Conservation (phyloP, 1,139 yeast species). For the Suhomyces chickasaworum region DNA sequence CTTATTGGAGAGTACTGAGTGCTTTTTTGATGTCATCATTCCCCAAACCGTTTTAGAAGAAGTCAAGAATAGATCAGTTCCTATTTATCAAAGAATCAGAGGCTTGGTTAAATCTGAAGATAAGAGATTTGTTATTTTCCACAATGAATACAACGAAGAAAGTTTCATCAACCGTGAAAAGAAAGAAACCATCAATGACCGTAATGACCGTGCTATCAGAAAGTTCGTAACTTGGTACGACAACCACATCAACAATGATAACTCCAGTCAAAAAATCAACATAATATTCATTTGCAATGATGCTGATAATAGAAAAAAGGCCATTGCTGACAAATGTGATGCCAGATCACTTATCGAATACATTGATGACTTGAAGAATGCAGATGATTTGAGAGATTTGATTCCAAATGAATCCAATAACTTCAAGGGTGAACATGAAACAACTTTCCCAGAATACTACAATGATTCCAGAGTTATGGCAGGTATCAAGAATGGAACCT, state of each 20-base stretch:
- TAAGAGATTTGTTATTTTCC: slow-evolving; percentile 87
- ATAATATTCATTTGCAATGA: slow-evolving; percentile 80
- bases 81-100: slow-evolving; percentile 83
- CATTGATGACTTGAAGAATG: slow-evolving; percentile 69
- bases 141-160: slow-evolving; percentile 81
- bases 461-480: slow-evolving; percentile 83
- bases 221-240: slow-evolving; percentile 72
- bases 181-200: slow-evolving; percentile 81
- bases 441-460: slow-evolving; percentile 75
- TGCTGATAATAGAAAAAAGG: slow-evolving; percentile 61
- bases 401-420: slow-evolving; percentile 58
- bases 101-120: slow-evolving; percentile 74
- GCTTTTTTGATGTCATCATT: slow-evolving; percentile 84
- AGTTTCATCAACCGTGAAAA: slow-evolving; percentile 66
- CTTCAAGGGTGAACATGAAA: slow-evolving; percentile 40
- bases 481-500: slow-evolving; percentile 83
- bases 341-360: slow-evolving; percentile 65
- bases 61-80: slow-evolving; percentile 83
- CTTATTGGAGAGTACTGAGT: slow-evolving; percentile 72
- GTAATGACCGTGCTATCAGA: slow-evolving; percentile 91
- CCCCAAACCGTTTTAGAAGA: slow-evolving; percentile 96
- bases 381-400: slow-evolving; percentile 77
- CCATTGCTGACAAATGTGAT: slow-evolving; percentile 54
- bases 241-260: slow-evolving; percentile 53
- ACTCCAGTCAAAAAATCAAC: slow-evolving; percentile 47